A percentile compares a stretch with the other conserved stretches of the same genome.
Evolutionary conservation across 345 rosid genomes (phyloP).

Genomic region (Aethionema arabicum): DNA sequence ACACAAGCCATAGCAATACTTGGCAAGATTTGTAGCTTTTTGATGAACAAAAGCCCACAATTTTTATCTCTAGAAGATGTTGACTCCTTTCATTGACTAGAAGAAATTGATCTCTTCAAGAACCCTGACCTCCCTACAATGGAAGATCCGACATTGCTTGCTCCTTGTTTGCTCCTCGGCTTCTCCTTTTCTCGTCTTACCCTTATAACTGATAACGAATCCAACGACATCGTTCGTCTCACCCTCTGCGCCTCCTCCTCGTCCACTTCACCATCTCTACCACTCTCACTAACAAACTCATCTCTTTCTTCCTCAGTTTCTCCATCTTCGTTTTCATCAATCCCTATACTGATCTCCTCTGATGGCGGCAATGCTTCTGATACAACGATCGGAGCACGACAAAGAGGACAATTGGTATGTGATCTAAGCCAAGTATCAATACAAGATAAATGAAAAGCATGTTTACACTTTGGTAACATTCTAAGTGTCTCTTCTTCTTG

Average conservation of each 20-base stretch:
- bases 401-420: conserved; percentile 64
- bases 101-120: conserved; percentile 62
- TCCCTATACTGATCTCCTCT: conserved; percentile 33
- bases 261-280: neutral
- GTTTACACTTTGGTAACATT: conserved; percentile 70
- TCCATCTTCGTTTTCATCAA: conserved; percentile 26
- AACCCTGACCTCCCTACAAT: conserved; percentile 49
- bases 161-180: conserved; percentile 21
- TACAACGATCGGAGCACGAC: conserved; percentile 55
- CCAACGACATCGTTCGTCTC: conserved; percentile 74
- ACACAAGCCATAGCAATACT: no score
- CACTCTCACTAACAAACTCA: neutral
- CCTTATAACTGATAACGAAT: conserved; percentile 55
- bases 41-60: no score
- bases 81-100: conserved; percentile 30
- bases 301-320: conserved; percentile 24
- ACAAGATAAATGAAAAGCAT: conserved; percentile 71
- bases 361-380: no score
- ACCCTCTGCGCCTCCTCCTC: conserved; percentile 41
- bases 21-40: no score
- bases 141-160: conserved; percentile 41
- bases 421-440: conserved; percentile 78
- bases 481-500: conserved; percentile 62
- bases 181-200: conserved; percentile 39
- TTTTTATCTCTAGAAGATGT: no score